Base-by-base conservation (phyloP, 1,139 yeast species). In the Suhomyces yuchorum region DNA sequence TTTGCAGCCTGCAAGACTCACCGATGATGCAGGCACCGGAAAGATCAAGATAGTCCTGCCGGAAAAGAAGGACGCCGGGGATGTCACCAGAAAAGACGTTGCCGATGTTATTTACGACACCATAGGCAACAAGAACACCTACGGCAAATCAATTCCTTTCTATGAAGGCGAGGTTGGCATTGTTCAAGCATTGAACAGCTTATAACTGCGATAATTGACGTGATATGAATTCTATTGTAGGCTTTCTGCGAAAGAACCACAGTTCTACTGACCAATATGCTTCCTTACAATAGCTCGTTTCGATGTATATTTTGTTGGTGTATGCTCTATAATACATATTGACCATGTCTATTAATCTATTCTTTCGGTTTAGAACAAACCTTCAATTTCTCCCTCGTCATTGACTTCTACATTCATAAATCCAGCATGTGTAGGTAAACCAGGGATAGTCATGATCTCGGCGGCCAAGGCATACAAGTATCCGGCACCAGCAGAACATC, bases 391-490 rank as follows among this genome's bases (percentile, higher is more conserved):
- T 51, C 97, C 98, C 51, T 90, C 86, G 46, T 86, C 92, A 65
- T 87, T 86, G 53, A 93, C 96, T 70, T 93, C 98, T 50, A 93
- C 96, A 67, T 92, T 88, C 96, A 92, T 90, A 76, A 89, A 93
- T 37, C 98, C 98, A 71, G 96, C 86, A 64, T 89, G 93, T 22
- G 98, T 93, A 51, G 98, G 96, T 66, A 93, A 80, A 52, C 99
- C 99, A 24, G 99, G 99, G 59, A 93, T 92, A 46, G 99, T 93
- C 81, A 87, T 95, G 63, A 93, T 92, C 70, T 92, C 97, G 42
- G 96, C 98, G 12, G 98, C 98, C 61, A 93, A 80, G 6, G 98
- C 98, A 64, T 92, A 92, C 65, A 93, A 78, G 71, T 93, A 93
- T 11, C 98, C 98, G 42, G 97, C 98, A 68, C 99, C 99, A 55